Evolutionary conservation across 345 rosid species (phyloP), one percentile per base, ranked within the genome.

Genomic region (Carallia brachiata): DNA sequence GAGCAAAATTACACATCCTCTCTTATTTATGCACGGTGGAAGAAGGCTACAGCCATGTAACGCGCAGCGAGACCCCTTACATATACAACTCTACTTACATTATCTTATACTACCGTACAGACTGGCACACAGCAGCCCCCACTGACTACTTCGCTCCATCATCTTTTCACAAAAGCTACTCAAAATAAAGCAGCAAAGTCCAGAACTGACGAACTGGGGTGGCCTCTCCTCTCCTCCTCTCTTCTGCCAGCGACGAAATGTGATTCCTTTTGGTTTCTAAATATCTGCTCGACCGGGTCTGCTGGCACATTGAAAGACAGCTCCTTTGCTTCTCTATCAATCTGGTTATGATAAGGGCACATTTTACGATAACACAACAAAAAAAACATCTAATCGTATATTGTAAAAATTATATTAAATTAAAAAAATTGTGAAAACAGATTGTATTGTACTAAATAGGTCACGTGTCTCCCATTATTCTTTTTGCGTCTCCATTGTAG

Each of bases 301-400:
- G 54, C 69, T 4, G 68, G 77, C 1, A 27, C 74, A n/a, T 78
- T 68, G 52, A 88, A 85, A 0, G 82, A 71, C 56, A 88, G 59
- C 62, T 85, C 83, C 66, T 72, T 80, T 0, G 83, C 88, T 60
- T 75, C 82, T 71, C 52, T 82, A 57, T 84, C 82, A 68, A 77
- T 68, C 23, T 52, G 65, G 71, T 71, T 47, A 23, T 23, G 23
- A 23, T 23, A 23, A 23, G 23, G 23, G 23, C 23, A 23, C 23
- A 23, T 23, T 23, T 23, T 23, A 23, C 23, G 23, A 23, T 23
- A 23, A 23, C 23, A 23, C 23, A 23, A 23, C 23, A 23, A 23
- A 23, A 23, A 23, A 23, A 23, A 23, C 23, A 23, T 23, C 23
- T 23, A 23, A 23, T 23, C 23, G 23, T 23, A 23, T 23, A 23